Base-by-base conservation (phyloP, 2,329 filamentous ascomycete species). In the Colletotrichum tabaci region DNA sequence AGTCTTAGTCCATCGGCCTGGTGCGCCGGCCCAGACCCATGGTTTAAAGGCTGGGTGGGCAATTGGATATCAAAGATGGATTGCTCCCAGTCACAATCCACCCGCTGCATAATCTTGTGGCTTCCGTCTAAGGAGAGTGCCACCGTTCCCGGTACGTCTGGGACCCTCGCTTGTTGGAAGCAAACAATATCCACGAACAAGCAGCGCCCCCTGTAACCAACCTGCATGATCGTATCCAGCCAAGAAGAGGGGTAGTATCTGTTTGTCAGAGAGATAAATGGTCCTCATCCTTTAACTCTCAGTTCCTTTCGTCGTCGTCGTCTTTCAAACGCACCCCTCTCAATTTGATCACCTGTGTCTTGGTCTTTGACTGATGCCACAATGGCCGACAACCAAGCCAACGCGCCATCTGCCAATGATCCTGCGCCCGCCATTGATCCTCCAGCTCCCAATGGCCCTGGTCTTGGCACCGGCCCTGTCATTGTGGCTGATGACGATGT, bases 201-300 rank as follows among this genome's bases (percentile, higher is more conserved):
- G 23, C 13, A 35, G 7, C 12, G 30, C 16, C 46, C 58, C 42
- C 30, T 49, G 58, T 1, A 10, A 16, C 13, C 58, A 23, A 40
- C 44, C 26, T 61, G 44, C 58, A 61, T 50, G 18, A 49, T 38
- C 10, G 12, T 61, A 26, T 16, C 44, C 44, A 13, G 44, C 46
- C 44, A 4, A 61, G 44, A 61, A 61, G 44, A 61, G 30, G 58
- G 58, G 58, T 50, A 35, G n/a, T 13, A 61, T 23, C 15, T 4
- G 44, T 23, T 3, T 9, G 15, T n/a, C 12, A 23, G 13, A 23
- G 13, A 1, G 7, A 61, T 50, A 49, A 38, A 61, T 60, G 16
- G 30, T 61, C 16, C 26, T 18, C 12, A 7, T 3, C 38, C 12
- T n/a, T 12, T 13, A 40, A 23, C 23, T n/a, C 12, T 16, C 55